Evolutionary conservation across 208 protist genomes (phyloP), one percentile per base, ranked within the genome.

Genomic region (Acanthamoeba triangularis): DNA sequence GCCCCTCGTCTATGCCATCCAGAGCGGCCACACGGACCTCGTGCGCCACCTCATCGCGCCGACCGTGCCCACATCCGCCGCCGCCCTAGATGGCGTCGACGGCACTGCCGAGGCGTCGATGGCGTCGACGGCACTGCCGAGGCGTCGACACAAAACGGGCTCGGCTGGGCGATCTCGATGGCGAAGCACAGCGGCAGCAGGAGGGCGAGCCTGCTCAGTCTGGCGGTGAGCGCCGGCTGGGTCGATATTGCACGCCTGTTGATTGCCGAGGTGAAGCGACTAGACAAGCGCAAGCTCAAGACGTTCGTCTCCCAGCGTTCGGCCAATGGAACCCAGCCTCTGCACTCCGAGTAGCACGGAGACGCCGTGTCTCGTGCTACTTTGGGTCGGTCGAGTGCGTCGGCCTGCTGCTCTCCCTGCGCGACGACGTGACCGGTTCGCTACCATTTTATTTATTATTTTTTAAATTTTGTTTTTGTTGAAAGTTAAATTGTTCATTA

Each of bases 21-120:
- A 33, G 44, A 14, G 49, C 78, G 25, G 37, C 13, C 78, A 87
- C 33, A 87, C 47, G 13, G 78, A 87, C n/a, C 78, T 87, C 47
- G 78, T 87, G 33, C 44, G 44, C 47, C n/a, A 87, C 78, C 78
- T 87, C 49, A 35, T 87, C 49, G 37, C 72, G 14, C 72, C 72
- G 13, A 8, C 72, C 33, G 72, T 16, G 59, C 5, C 59, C 16
- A 16, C 16, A 59, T 18, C 52, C 7, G 52, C 16, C 52, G 52
- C 52, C 11, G 52, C 7, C 16, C n/a, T 23, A 33, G 76, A 56
- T 20, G 44, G 72, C 13, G 41, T 33, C 28, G 33, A 28, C 37
- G 74, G 54, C 28, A 10, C 5, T 3, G n/a, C 14, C 18, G 20
- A 49, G 16, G 14, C 41, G 41, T 23, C 25, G 76, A 56, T 20